A percentile compares a stretch with the other conserved stretches of the same genome.
Evolutionary conservation across 139 green algal genomes (phyloP).

Genomic region (Chlamydomonas sp.): DNA sequence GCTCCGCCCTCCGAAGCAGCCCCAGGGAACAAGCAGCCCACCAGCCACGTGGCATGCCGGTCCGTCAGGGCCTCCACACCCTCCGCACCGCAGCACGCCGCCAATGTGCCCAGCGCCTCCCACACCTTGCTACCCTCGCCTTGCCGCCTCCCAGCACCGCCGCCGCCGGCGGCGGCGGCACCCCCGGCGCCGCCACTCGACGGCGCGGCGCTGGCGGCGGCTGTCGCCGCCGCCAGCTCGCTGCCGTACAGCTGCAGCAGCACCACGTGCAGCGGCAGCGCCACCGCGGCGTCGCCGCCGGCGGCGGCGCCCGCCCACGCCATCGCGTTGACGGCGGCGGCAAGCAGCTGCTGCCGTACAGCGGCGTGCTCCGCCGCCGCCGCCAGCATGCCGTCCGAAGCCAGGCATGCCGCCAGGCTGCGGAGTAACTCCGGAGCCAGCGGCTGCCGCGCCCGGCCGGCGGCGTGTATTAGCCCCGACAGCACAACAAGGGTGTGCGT

Average conservation of each 20-base stretch:
- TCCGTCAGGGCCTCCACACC: no score
- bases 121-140: not conserved
- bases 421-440: constrained; percentile 31
- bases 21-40: no score
- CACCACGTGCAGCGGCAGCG: constrained; percentile 59
- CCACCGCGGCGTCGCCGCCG: not conserved
- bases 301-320: constrained; percentile 36
- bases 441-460: constrained; percentile 30
- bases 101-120: not conserved
- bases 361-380: constrained; percentile 49
- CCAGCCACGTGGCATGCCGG: no score
- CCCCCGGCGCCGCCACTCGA: not conserved
- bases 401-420: constrained; percentile 38
- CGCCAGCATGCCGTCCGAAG: constrained; percentile 37
- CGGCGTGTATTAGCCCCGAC: constrained; percentile 66
- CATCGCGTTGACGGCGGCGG: constrained; percentile 54
- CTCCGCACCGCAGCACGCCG: not conserved
- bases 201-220: not conserved
- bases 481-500: constrained; percentile 76
- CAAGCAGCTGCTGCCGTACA: constrained; percentile 65
- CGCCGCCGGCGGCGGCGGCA: not conserved
- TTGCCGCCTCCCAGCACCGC: not conserved
- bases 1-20: no score
- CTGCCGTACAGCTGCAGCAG: constrained; percentile 71
- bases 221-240: constrained; percentile 36